Base-by-base conservation (phyloP, 192 early-diverging fungal genomes). In the Linnemannia exigua region DNA sequence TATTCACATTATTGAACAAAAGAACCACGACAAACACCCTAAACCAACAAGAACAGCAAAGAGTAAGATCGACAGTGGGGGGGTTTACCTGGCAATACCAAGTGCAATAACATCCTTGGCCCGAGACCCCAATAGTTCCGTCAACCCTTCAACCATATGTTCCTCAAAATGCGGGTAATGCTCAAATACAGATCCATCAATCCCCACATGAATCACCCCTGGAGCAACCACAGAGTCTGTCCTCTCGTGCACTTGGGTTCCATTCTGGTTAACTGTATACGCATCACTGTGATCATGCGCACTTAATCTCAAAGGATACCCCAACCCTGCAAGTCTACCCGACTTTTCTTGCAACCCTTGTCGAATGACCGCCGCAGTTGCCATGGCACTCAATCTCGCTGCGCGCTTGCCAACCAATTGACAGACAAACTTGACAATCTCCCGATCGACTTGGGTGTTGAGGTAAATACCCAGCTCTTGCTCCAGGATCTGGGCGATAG, bases 131-230 rank as follows among this genome's bases (percentile, higher is more conserved):
- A 97, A 87, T 67, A 96, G 82, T 77, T 94, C 92, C 38, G 89
- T 87, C 51, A 96, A 85, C 22, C 92, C 92, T 46, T 89, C 89
- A 36, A 92, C 85, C 91, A 97, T 94, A 73, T 92, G 89, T 69
- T 94, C 89, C 66, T 93, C 90, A 88, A 95, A 97, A 89, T 92
- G 89, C 9, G 96, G 96, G 80, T 96, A 97, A 48, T 94, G 92
- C 89, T 97, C 93, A 88, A 95, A 97, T 70, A 97, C 91, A 25
- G 92, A 93, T 41, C 96, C 96, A 79, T 96, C 96, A 70, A 97
- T 94, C 16, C 94, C 96, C n/a, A 96, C 93, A 14, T 92, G 93
- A 63, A 89, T 71, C 8, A 47, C 17, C 17, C 41, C 58, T 4
- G 67, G 35, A 22, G 0, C 12, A 5, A 70, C 66, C 35, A 19